phyloP scores from a whole-genome alignment of 1,284 basidiomycete genomes.

The Ustilago bromivora region DNA sequence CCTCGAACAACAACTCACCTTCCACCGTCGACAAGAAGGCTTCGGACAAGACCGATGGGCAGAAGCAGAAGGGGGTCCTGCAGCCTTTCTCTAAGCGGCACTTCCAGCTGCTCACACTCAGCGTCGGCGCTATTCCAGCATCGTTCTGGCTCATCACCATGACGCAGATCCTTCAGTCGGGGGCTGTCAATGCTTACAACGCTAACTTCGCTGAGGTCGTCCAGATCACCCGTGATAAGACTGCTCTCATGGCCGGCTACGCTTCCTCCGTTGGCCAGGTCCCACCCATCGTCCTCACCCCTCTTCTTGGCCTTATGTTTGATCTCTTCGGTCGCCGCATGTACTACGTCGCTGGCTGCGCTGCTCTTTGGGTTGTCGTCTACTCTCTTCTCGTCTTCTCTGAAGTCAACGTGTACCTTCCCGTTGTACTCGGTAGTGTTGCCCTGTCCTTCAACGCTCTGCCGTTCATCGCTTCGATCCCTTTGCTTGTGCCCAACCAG shows the following conservation, averaged over 20 bases:
- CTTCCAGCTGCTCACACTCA: slow-evolving; percentile 17
- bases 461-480: slow-evolving; percentile 71
- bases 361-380: slow-evolving; percentile 70
- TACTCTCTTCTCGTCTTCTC: slow-evolving; percentile 71
- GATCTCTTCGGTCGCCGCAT: slow-evolving; percentile 54
- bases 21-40: slow-evolving; percentile 12
- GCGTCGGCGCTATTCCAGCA: slow-evolving; percentile 48
- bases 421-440: slow-evolving; percentile 69
- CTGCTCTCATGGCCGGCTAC: slow-evolving; percentile 71
- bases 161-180: slow-evolving; percentile 68
- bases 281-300: slow-evolving; percentile 72
- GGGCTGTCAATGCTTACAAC: slow-evolving; percentile 70
- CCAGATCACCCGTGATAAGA: slow-evolving; percentile 69
- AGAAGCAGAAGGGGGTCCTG: not conserved
- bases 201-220: slow-evolving; percentile 71
- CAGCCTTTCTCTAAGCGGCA: slow-evolving; percentile 19
- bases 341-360: slow-evolving; percentile 63
- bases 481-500: slow-evolving; percentile 70
- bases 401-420: slow-evolving; percentile 70
- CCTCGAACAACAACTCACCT: slow-evolving; percentile 9
- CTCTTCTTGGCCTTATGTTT: slow-evolving; percentile 66
- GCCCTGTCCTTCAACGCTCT: slow-evolving; percentile 70
- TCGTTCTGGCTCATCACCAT: slow-evolving; percentile 66
- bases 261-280: slow-evolving; percentile 70
- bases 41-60: slow-evolving; percentile 1